Conservation (phyloP, 2,329 filamentous ascomycete genomes). For the Ambrosiella cleistominuta region DNA sequence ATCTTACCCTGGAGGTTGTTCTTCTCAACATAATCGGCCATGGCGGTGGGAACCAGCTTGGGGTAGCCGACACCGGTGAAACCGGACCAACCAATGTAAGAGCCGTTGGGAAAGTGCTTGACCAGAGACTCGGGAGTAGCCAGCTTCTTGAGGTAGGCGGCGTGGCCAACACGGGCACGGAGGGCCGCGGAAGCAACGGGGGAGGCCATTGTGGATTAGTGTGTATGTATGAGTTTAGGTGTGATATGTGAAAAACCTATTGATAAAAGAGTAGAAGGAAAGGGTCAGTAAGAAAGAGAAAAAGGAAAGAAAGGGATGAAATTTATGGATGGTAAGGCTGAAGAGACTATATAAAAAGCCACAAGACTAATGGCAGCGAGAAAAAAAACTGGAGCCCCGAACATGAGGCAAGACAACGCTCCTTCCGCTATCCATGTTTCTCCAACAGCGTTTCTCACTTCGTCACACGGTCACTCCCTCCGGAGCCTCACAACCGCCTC, state of each 20-base stretch:
- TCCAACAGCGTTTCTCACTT: too few relatives aligned
- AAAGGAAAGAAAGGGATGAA: conserved; percentile 2
- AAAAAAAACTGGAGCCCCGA: too few relatives aligned
- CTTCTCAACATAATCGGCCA: conserved; percentile 78
- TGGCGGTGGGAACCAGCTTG: conserved; percentile 54
- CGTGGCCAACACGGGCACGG: conserved; percentile 56
- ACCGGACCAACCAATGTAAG: conserved; percentile 82
- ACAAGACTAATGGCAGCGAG: too few relatives aligned
- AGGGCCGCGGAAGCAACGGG: conserved; percentile 52
- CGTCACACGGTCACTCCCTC: too few relatives aligned
- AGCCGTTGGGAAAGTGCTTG: conserved; percentile 61
- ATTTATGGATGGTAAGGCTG: background rate
- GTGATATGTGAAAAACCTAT: background rate
- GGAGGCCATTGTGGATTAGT: conserved; percentile 25
- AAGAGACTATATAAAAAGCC: too few relatives aligned
- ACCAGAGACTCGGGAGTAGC: conserved; percentile 64
- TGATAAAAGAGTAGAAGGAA: background rate
- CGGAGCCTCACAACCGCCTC: too few relatives aligned
- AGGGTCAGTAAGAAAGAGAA: conserved; percentile 1
- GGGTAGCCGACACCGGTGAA: conserved; percentile 85
- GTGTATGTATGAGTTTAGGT: background rate
- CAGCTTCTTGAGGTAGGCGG: conserved; percentile 65
- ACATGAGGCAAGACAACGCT: too few relatives aligned
- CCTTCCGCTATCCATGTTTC: too few relatives aligned
- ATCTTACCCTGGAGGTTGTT: conserved; percentile 70